phyloP scores from a whole-genome alignment of 2,329 filamentous ascomycete genomes.

The Fusarium pininemorale region DNA sequence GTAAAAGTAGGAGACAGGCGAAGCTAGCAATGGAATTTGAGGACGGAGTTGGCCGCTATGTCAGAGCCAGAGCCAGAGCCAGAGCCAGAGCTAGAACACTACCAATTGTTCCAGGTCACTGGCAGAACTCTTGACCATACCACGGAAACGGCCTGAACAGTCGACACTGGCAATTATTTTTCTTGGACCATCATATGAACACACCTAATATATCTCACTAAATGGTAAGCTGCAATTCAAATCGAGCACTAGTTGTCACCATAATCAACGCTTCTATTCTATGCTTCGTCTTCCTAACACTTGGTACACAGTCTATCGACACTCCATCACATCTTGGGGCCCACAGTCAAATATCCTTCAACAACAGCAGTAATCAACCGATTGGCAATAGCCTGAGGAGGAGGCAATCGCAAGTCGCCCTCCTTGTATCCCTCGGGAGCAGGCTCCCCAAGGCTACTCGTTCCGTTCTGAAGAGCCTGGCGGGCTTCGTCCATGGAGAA shows the following conservation, averaged over 20 bases:
- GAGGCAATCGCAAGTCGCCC: conserved; percentile 82
- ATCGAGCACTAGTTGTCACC: background rate
- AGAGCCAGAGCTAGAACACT: background rate
- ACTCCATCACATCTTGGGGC: conserved; percentile 58
- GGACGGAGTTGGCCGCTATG: background rate
- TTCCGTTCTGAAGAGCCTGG: conserved; percentile 73
- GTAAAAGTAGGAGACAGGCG: background rate
- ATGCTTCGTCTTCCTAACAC: background rate
- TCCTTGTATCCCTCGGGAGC: conserved; percentile 75
- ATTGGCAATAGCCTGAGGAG: conserved; percentile 90
- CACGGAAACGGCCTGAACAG: background rate
- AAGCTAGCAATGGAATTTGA: background rate
- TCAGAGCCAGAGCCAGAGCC: background rate
- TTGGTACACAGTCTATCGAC: background rate
- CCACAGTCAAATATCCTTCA: conserved; percentile 72
- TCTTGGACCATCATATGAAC: background rate
- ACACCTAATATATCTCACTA: background rate
- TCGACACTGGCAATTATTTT: background rate
- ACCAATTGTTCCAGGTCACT: background rate
- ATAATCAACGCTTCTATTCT: conserved; percentile 13
- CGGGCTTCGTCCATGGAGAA: conserved; percentile 82
- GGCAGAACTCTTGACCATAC: background rate
- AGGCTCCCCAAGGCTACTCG: conserved; percentile 72
- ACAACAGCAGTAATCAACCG: conserved; percentile 84
- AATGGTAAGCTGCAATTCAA: background rate